These are phyloP conservation scores for Apiotrichum siamense DNA, from an alignment of 1,284 basidiomycete species.

Conservation along the genomic window DNA sequence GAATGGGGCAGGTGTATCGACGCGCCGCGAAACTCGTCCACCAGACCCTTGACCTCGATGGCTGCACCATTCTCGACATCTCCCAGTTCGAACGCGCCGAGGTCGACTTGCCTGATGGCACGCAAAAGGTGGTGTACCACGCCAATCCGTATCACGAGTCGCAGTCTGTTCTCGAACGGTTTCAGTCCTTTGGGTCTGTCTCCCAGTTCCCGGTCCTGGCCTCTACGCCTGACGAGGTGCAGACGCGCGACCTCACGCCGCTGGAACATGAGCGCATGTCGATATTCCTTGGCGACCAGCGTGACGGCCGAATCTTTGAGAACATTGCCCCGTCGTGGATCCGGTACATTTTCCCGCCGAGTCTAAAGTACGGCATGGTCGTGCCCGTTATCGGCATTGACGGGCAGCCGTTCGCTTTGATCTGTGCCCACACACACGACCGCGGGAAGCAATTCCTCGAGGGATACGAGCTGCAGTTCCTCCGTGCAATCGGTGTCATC, in stretches of 20 bases:
- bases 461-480: slow-evolving; percentile 85
- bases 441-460: slow-evolving; percentile 75
- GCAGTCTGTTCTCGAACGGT: slow-evolving; percentile 55
- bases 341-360: slow-evolving; percentile 68
- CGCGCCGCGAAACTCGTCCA: slow-evolving; percentile 84
- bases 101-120: slow-evolving; percentile 13
- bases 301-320: slow-evolving; percentile 77
- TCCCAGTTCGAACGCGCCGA: slow-evolving; percentile 87
- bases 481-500: slow-evolving; percentile 84
- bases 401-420: slow-evolving; percentile 82
- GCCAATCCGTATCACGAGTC: slow-evolving; percentile 48
- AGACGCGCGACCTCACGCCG: slow-evolving; percentile 51
- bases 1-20: slow-evolving; percentile 83
- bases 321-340: slow-evolving; percentile 71
- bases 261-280: slow-evolving; percentile 69
- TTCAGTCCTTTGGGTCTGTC: slow-evolving; percentile 55
- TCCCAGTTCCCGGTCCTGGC: slow-evolving; percentile 36
- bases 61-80: slow-evolving; percentile 84
- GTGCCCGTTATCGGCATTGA: slow-evolving; percentile 92
- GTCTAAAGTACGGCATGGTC: slow-evolving; percentile 76
- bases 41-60: slow-evolving; percentile 83
- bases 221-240: slow-evolving; percentile 13
- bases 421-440: slow-evolving; percentile 81
- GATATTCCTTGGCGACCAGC: slow-evolving; percentile 67
- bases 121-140: slow-evolving; percentile 51